Evolutionary conservation across 345 rosid species (phyloP), one percentile per base, ranked within the genome.

Genomic region (Murraya paniculata): DNA sequence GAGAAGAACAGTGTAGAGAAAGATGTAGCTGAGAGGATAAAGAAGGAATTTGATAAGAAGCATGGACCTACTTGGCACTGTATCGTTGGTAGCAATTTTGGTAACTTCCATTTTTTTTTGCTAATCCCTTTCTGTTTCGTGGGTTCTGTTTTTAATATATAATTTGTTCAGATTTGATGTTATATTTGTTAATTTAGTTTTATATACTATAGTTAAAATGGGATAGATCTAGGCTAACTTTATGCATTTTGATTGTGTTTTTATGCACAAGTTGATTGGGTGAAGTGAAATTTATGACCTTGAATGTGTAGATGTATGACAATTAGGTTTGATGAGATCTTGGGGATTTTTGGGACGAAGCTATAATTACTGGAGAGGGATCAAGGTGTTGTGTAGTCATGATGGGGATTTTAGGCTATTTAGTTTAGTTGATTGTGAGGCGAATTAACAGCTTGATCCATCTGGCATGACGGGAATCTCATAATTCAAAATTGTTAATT

Each of bases 41-140:
- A 95, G 90, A 95, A 95, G 89, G 99, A 93, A 85, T 95, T 95
- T 80, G 99, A 95, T 81, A 91, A 82, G 85, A 93, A 81, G 82
- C 96, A 95, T 64, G 99, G 99, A 33, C 92, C 95, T 77, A 96
- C 99, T 81, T 96, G 99, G 99, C 99, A 96, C 86, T 96, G 99
- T 92, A 96, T 96, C 74, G 99, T 96, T 27, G 98, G 99, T 77
- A 93, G 97, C 80, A 96, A 96, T 90, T 96, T 96, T 68, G 99
- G 99, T 96, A 86, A 84, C 60, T 75, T 75, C 74, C 31, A 19
- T 41, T 8, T 59, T 71, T 75, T 68, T 25, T 28, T 62, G 5
- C 19, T 0, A 4, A 22, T 24, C 10, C 55, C 48, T 73, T 50
- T 9, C 57, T 4, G 5, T 48, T 31, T 53, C 39, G 13, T 61